A percentile compares a stretch with the other conserved stretches of the same genome.
phyloP scores from a whole-genome alignment of 129 eudicot species.

The Calendula officinalis region DNA sequence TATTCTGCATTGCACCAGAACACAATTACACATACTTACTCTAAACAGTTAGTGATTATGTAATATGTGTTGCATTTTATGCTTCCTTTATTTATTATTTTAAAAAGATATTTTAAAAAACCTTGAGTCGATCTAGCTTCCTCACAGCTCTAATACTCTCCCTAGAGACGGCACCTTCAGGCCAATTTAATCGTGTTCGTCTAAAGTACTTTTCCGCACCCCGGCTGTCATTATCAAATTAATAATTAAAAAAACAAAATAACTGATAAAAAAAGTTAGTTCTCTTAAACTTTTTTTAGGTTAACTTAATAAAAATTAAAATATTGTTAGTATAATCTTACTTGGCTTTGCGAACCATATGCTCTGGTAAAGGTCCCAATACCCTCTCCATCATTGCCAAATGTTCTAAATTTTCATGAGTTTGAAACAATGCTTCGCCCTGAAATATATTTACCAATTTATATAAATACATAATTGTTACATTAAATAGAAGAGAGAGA shows the following conservation, averaged over 20 bases:
- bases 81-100: too few relatives aligned
- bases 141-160: conserved; percentile 87
- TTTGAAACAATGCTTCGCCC: conserved; percentile 93
- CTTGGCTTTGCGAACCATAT: conserved; percentile 68
- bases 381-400: conserved; percentile 99
- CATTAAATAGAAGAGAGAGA: conserved; percentile 7
- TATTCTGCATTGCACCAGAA: conserved; percentile 46
- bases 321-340: conserved; percentile 26
- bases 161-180: conserved; percentile 91
- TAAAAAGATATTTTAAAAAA: neutral
- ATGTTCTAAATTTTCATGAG: conserved; percentile 94
- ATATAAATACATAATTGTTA: neutral
- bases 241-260: neutral
- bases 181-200: conserved; percentile 77
- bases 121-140: conserved; percentile 78
- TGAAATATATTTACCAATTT: conserved; percentile 22
- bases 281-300: neutral
- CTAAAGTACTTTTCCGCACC: conserved; percentile 75
- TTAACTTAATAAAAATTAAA: too few relatives aligned
- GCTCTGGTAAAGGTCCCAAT: conserved; percentile 83
- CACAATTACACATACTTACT: neutral
- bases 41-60: too few relatives aligned
- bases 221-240: conserved; percentile 36
- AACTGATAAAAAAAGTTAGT: neutral
- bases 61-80: too few relatives aligned